Base-by-base conservation (phyloP, 2,329 filamentous ascomycete species). In the Acrodontium crateriforme region DNA sequence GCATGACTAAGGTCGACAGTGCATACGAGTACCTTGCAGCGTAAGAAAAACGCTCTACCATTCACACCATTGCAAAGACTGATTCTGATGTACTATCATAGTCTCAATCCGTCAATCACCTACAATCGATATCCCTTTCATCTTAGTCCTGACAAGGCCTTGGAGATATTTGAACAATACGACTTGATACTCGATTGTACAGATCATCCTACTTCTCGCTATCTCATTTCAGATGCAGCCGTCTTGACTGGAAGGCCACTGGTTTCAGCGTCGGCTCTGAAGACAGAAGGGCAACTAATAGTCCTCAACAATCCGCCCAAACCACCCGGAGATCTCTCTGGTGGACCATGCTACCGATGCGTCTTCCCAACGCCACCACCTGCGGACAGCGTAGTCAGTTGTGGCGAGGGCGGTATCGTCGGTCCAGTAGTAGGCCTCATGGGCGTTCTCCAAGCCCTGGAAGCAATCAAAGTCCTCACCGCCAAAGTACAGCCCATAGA, bases 151-250 rank as follows among this genome's bases (percentile, higher is more conserved):
- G 58, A 71, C 33, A 80, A 78, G 28, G 79, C 83, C 1, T 56
- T 71, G 5, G 52, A 62, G 0, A 72, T 83, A 21, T 70, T 92
- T 31, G 56, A 62, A 0, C 44, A 60, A 3, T 95, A 92, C 49
- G 82, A 93, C 44, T 42, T 94, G 1, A 72, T 95, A 2, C 71
- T 98, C 9, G 89, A 98, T 54, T 98, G 89, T 52, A 95, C 87
- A 7, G 89, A 98, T 54, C 84, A 87, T 39, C 87, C 89, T 0
- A 78, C 81, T 2, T 81, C 83, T 0, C 79, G 89, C 23, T 95
- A 98, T 52, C 69, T 95, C 24, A 81, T 95, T 39, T 93, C 83
- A 0, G 89, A 98, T 49, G 71, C 79, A 10, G 91, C 83, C 42
- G 78, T 94, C 7, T 62, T 93, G 3, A 63, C 85, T 1, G 59